Evolutionary conservation across 2,329 filamentous ascomycete species (phyloP), one percentile per base, ranked within the genome.

Genomic region (Epichloe coenophiala): DNA sequence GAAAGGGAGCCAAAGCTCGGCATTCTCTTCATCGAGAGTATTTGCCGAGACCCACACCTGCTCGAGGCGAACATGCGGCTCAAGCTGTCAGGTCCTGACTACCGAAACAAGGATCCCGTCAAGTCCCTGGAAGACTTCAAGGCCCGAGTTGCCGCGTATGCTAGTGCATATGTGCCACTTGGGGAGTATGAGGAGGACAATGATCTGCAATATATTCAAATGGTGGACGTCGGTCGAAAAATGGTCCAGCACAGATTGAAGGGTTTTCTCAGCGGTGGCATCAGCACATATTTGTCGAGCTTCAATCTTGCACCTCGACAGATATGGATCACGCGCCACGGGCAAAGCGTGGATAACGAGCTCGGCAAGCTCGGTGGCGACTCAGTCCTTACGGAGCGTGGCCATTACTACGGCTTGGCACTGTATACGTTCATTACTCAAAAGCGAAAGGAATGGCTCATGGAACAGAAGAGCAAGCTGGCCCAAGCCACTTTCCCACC

Each of bases 251-350:
- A 95, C 64, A 86, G 93, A 55, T 82, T 96, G 54, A 85, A 85
- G 57, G 93, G 93, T 5, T 98, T 98, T 66, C 75, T 98, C 46
- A 89, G 89, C 51, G 87, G 86, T 39, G 88, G 93, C 55, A 93
- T 95, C 50, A 89, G 93, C 51, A 95, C 90, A 56, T 98, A 97
- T 61, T 76, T 98, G 9, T 85, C 93, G 44, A 97, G 95, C 59
- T 98, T 98, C 75, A 97, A 98, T 60, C 77, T 98, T 15, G 88
- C 91, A 0, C 90, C 93, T 1, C 79, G 93, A 50, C 91, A 96
- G 66, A 97, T 98, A 54, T 98, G 93, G 93, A 94, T 98, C 63
- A 97, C 93, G 2, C 77, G 93, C 47, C 93, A 97, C 63, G 93
- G 93, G 41, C 87, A 96, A 67, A 96, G 89, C 51, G 65, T 80